A percentile compares a stretch with the other conserved stretches of the same genome.
Evolutionary conservation across 192 early-diverging fungal species (phyloP).

Genomic region (Coemansia javaensis): DNA sequence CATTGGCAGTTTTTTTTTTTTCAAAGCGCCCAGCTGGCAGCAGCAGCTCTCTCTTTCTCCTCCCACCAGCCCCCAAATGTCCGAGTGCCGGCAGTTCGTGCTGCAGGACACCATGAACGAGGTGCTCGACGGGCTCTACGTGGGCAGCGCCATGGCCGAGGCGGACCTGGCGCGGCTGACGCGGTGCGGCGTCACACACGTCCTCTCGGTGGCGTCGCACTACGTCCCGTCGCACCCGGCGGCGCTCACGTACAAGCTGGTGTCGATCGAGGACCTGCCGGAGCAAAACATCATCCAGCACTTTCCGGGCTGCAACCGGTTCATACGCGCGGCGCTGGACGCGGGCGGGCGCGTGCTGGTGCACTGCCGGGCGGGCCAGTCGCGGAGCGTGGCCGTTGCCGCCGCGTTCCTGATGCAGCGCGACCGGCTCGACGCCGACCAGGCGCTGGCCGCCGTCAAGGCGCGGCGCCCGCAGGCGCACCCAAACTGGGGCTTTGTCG

Average conservation of each 20-base stretch:
- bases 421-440: conserved; percentile 32
- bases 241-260: conserved; percentile 53
- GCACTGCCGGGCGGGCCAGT: conserved; percentile 68
- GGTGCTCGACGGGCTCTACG: conserved; percentile 37
- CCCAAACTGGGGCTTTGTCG: conserved; percentile 64
- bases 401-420: conserved; percentile 67
- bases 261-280: conserved; percentile 58
- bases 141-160: conserved; percentile 51
- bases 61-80: conserved; percentile 2
- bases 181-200: conserved; percentile 37
- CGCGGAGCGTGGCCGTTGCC: conserved; percentile 61
- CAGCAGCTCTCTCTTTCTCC: neutral
- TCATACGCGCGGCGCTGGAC: conserved; percentile 52
- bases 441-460: conserved; percentile 50
- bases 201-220: conserved; percentile 35
- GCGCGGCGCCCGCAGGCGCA: conserved; percentile 44
- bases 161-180: conserved; percentile 28
- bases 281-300: conserved; percentile 66
- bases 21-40: too few relatives aligned
- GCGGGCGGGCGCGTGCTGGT: conserved; percentile 58
- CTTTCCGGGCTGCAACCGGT: conserved; percentile 59
- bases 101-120: conserved; percentile 45
- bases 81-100: conserved; percentile 40
- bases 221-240: conserved; percentile 33
- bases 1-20: too few relatives aligned